phyloP scores from a whole-genome alignment of 2,329 filamentous ascomycete genomes.

The Pestalotiopsis sp. region DNA sequence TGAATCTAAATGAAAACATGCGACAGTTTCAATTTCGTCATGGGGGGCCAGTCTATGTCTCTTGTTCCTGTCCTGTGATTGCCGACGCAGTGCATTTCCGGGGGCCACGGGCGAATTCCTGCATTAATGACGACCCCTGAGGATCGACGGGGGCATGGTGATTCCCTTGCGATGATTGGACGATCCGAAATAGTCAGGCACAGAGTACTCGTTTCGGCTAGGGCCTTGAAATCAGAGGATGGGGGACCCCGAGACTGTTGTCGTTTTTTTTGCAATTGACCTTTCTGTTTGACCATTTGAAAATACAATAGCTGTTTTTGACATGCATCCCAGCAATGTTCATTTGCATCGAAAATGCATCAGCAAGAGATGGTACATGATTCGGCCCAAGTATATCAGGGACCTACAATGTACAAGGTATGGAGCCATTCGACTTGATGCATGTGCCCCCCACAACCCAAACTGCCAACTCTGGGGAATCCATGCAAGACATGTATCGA shows the following conservation, averaged over 20 bases:
- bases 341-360: no score
- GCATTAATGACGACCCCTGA: constrained; percentile 6
- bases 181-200: constrained; percentile 3
- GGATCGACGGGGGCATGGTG: background rate
- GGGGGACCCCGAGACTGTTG: constrained; percentile 5
- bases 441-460: background rate
- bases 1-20: constrained; percentile 10
- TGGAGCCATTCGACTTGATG: background rate
- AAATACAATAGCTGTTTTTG: no score
- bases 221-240: background rate
- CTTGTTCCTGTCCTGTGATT: background rate
- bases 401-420: background rate
- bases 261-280: background rate
- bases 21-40: constrained; percentile 13
- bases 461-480: background rate
- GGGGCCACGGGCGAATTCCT: background rate
- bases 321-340: background rate
- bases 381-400: no score
- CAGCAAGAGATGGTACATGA: no score
- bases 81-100: background rate
- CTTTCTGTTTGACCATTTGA: no score
- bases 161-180: background rate
- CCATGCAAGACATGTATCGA: background rate
- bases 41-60: background rate
- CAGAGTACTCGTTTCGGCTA: constrained; percentile 10